These are phyloP conservation scores for Mycena albidolilacea DNA, from an alignment of 768 basidiomycete species.

Conservation along the genomic window DNA sequence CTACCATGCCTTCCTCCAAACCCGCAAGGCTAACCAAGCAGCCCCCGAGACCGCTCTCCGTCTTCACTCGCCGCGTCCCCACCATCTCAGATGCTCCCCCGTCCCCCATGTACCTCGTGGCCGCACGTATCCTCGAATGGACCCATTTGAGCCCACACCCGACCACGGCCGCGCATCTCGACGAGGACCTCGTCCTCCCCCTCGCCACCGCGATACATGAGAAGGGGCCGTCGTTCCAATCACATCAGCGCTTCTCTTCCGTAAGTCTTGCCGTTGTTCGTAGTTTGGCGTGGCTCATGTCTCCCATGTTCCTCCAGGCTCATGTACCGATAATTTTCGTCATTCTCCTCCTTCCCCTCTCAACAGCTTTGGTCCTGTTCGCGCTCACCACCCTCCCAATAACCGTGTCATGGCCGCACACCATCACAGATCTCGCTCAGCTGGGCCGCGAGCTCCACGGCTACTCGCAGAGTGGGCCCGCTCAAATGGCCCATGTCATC, in stretches of 20 bases:
- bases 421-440: conserved; percentile 80
- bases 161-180: conserved; percentile 61
- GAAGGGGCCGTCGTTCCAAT: conserved; percentile 21
- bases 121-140: conserved; percentile 67
- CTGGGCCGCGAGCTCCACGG: conserved; percentile 83
- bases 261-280: conserved; percentile 44
- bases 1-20: neutral
- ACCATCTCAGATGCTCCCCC: conserved; percentile 38
- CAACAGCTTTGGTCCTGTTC: conserved; percentile 79
- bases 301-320: conserved; percentile 44
- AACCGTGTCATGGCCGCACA: conserved; percentile 82
- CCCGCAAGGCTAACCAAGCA: neutral
- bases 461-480: conserved; percentile 80
- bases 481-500: conserved; percentile 81
- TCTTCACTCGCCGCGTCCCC: conserved; percentile 32
- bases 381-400: conserved; percentile 87
- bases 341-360: conserved; percentile 70
- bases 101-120: conserved; percentile 66
- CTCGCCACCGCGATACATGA: conserved; percentile 64
- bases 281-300: conserved; percentile 19
- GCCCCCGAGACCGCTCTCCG: conserved; percentile 28
- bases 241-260: conserved; percentile 45
- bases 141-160: conserved; percentile 62
- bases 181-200: conserved; percentile 65
- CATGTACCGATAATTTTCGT: conserved; percentile 60